phyloP scores from a whole-genome alignment of 73 alveolate species.

The Paramecium bursaria region DNA sequence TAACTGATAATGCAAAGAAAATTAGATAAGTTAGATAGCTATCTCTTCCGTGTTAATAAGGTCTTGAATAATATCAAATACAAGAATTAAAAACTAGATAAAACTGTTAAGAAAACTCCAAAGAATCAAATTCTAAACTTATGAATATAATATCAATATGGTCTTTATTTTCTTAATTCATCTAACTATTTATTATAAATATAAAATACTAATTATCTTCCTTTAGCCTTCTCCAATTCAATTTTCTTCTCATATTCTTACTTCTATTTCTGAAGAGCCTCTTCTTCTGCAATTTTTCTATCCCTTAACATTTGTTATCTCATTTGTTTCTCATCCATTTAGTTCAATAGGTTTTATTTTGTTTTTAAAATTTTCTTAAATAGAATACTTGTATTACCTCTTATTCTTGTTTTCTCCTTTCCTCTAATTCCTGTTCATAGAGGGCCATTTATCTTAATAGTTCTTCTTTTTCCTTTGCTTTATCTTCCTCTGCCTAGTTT shows the following conservation, averaged over 20 bases:
- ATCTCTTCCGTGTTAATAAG: too few relatives aligned
- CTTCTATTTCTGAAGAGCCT: conserved; percentile 16
- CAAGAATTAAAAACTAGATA: too few relatives aligned
- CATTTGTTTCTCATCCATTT: conserved; percentile 48
- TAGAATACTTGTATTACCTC: neutral
- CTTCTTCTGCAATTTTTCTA: conserved; percentile 42
- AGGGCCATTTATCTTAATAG: neutral
- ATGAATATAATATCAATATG: too few relatives aligned
- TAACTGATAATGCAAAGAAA: too few relatives aligned
- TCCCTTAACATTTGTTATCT: conserved; percentile 30
- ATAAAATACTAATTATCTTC: neutral
- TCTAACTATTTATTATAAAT: conserved; percentile 5
- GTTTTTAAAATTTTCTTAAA: conserved; percentile 23
- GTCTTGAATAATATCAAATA: too few relatives aligned
- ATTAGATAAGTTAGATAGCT: too few relatives aligned
- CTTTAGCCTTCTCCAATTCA: conserved; percentile 45
- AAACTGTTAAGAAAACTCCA: too few relatives aligned
- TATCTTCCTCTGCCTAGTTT: neutral
- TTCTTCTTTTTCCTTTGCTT: neutral
- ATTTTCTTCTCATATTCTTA: conserved; percentile 45
- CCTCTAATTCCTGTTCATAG: conserved; percentile 30
- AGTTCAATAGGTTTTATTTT: conserved; percentile 14
- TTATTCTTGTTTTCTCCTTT: neutral
- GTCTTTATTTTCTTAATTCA: conserved; percentile 53
- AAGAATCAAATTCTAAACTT: too few relatives aligned